Evolutionary conservation across 495 filamentous ascomycete species (phyloP).

Genomic region (Hypoxylon lienhwacheense): DNA sequence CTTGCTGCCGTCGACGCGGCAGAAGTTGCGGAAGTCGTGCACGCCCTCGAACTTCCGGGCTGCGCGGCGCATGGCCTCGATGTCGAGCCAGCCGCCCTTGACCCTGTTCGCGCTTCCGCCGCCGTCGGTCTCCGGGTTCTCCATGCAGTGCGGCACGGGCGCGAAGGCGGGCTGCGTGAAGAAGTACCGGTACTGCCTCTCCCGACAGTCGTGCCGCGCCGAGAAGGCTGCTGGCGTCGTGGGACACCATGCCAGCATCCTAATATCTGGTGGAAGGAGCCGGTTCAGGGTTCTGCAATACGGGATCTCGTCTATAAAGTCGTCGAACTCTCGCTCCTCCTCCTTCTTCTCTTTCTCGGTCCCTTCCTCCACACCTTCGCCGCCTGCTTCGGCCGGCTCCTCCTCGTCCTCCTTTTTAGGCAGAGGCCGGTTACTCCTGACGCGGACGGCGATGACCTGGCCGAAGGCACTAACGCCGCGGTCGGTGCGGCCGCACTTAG

Average conservation of each 20-base stretch:
- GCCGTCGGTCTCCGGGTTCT: slow-evolving; percentile 33
- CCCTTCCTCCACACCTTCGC: slow-evolving; percentile 1
- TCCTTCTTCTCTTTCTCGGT: not conserved
- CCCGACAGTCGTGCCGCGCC: slow-evolving; percentile 89
- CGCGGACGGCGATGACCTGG: slow-evolving; percentile 81
- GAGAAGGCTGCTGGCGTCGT: slow-evolving; percentile 75
- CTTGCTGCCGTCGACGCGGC: slow-evolving; percentile 84
- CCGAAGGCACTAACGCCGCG: slow-evolving; percentile 94
- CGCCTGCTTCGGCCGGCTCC: slow-evolving; percentile 15
- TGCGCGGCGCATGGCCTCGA: slow-evolving; percentile 80
- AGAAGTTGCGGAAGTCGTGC: slow-evolving; percentile 97
- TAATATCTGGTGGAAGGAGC: slow-evolving; percentile 84
- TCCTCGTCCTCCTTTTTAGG: slow-evolving; percentile 21
- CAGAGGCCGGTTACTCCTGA: slow-evolving; percentile 74
- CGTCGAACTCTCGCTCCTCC: slow-evolving; percentile 60
- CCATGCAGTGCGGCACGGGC: slow-evolving; percentile 52
- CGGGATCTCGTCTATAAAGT: slow-evolving; percentile 76
- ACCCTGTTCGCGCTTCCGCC: slow-evolving; percentile 25
- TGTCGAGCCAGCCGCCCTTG: slow-evolving; percentile 65
- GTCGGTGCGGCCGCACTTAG: slow-evolving; percentile 93
- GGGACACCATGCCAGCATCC: slow-evolving; percentile 91
- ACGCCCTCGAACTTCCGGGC: slow-evolving; percentile 76
- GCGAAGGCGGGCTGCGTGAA: slow-evolving; percentile 90
- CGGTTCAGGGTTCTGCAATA: slow-evolving; percentile 82
- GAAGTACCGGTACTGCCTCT: slow-evolving; percentile 91